Conservation (phyloP, 495 filamentous ascomycete genomes). For the Aspergillus biplanus region DNA sequence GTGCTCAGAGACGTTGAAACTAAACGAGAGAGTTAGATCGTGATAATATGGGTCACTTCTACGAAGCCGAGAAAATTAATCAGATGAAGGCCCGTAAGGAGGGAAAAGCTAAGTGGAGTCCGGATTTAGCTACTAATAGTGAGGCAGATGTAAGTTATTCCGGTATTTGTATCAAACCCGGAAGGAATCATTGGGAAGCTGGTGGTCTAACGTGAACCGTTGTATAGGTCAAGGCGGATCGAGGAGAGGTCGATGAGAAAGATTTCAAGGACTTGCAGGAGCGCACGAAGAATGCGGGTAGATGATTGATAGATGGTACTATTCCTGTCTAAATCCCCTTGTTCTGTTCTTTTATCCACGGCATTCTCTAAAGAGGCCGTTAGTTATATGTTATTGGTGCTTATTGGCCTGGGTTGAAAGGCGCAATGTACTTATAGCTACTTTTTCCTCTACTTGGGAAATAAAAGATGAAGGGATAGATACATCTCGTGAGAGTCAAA, state of each 20-base stretch:
- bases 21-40: constrained; percentile 35
- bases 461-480: background rate
- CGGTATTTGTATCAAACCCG: background rate
- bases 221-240: constrained; percentile 65
- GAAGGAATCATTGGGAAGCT: background rate
- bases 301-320: background rate
- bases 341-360: no score
- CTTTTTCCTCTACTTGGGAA: background rate
- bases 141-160: constrained; percentile 68
- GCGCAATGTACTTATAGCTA: no score
- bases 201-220: background rate
- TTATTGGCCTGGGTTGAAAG: no score
- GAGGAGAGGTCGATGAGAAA: constrained; percentile 53
- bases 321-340: background rate
- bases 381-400: no score
- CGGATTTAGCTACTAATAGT: constrained; percentile 76
- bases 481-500: background rate
- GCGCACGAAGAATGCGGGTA: constrained; percentile 39
- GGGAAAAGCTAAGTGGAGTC: constrained; percentile 80
- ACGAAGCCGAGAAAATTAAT: constrained; percentile 75
- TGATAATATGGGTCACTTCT: constrained; percentile 46
- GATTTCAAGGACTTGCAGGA: constrained; percentile 57
- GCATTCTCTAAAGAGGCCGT: no score
- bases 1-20: background rate
- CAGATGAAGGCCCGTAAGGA: constrained; percentile 68